These are phyloP conservation scores for Breviolum minutum DNA, from an alignment of 73 alveolate species.

Conservation along the genomic window DNA sequence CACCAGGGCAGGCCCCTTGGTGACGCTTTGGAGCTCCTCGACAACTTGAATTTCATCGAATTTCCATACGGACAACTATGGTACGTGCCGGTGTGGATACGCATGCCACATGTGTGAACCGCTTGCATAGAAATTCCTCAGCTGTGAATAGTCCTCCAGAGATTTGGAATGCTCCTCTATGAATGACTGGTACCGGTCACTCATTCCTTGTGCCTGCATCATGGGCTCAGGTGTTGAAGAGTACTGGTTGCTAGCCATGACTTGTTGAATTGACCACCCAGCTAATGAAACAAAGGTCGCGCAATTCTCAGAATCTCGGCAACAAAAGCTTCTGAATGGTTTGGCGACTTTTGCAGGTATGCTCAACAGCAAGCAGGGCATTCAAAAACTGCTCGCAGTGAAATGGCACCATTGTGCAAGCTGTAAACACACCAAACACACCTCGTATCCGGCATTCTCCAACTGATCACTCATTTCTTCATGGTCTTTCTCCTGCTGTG, in stretches of 20 bases:
- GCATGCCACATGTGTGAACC: not conserved
- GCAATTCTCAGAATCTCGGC: not conserved
- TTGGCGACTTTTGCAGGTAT: too few species aligned
- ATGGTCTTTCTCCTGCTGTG: constrained; percentile 70
- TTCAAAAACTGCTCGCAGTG: too few species aligned
- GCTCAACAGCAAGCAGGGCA: too few species aligned
- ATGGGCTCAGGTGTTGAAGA: too few species aligned
- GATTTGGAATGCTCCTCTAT: constrained; percentile 64
- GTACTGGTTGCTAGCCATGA: too few species aligned
- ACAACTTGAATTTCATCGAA: not conserved
- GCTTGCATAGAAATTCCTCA: not conserved
- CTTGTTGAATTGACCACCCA: too few species aligned
- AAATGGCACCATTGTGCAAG: not conserved
- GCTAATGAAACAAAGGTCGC: not conserved
- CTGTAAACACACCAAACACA: not conserved
- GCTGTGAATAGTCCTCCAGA: constrained; percentile 3
- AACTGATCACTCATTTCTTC: constrained; percentile 88
- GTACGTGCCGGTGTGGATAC: too few species aligned
- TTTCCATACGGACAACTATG: not conserved
- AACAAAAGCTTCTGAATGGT: too few species aligned
- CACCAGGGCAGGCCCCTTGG: constrained; percentile 89
- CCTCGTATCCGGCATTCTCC: constrained; percentile 90
- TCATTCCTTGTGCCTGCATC: constrained; percentile 79
- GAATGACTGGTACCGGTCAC: constrained; percentile 89
- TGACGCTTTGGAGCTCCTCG: constrained; percentile 78